Evolutionary conservation across 2,329 filamentous ascomycete genomes (phyloP), one percentile per base, ranked within the genome.

Genomic region (Alternaria atra): DNA sequence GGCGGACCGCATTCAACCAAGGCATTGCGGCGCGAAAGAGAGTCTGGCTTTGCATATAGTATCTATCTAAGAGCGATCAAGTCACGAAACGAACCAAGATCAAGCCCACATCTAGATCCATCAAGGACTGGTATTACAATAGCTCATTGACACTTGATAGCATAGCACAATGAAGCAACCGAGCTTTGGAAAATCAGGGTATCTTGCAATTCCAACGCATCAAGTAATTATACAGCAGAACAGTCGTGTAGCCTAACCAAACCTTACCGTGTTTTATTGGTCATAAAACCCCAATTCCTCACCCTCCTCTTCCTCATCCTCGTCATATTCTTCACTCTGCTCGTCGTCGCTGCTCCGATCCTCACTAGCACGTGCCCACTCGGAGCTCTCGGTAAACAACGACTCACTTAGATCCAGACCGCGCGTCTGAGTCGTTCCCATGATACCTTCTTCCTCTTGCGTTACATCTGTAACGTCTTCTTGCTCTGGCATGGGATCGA

Each of bases 281-380:
- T 69, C 68, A 32, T 63, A 66, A 23, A 65, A 65, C 2, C 63
- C 71, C 52, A 72, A 42, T 43, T 77, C 73, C 25, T 75, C 76
- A 10, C 74, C 75, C 55, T 77, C 77, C 29, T 75, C 71, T 52
- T 77, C 72, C 58, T 79, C 73, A 44, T 79, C 76, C 42, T 79
- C 75, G 10, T 79, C 74, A 27, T 78, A 77, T 63, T 79, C 76
- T 40, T 79, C 74, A 30, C 73, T 76, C 48, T 76, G 70, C 58
- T 72, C 65, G 34, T 76, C 73, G 15, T 66, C 60, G 23, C 63
- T 71, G 30, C 64, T 72, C 10, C 58, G 44, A 20, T 68, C 66
- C 9, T 71, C 68, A 35, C 75, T 77, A 1, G 72, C 76, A 10
- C 74, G 51, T 35, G 76, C 77, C 78, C 78, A 80, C 65, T 78